Base-by-base conservation (phyloP, 2,329 filamentous ascomycete species). In the Neofusicoccum laricinum region DNA sequence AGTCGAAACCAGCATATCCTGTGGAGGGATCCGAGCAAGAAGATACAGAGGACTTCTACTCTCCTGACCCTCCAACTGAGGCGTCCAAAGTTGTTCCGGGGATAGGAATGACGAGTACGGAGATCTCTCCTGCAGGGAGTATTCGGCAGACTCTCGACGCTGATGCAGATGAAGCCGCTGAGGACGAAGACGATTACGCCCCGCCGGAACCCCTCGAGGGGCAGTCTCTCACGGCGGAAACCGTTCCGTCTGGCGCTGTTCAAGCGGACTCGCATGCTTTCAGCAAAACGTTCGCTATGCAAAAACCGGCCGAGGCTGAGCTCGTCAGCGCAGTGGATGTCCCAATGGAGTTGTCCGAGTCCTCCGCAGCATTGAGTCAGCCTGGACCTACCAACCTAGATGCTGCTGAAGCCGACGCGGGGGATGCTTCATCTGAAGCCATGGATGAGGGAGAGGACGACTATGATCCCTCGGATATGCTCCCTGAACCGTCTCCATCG, bases 1-100 rank as follows among this genome's bases (percentile, higher is more conserved):
- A 45, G 14, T 34, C 61, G 15, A 21, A 36, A 11, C n/a, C 46
- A 3, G 4, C 38, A 34, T 30, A 38, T 48, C 43, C 57, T 4
- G 43, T 11, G 12, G 57, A 61, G 11, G 36, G 41, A 38, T 57
- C 50, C 12, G 62, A 64, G 25, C 50, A 49, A 21, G 63, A 59
- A 15, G 71, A 75, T 41, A 72, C 71, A 1, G 74, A 77, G 48
- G 73, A 77, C 45, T 75, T 76, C 46, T 76, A 76, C 48, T 75
- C 73, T 11, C 72, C 74, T 19, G 69, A 73, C 14, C 71, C 71
- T 2, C 17, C 4, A 10, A 32, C 48, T 19, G 38, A 36, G 11
- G 38, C 19, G 12, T 12, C 38, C 4, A 25, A 8, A 8, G 15
- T 11, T 15, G 17, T 10, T n/a, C 21, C 10, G 15, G 21, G 19